phyloP scores from a whole-genome alignment of 2,329 filamentous ascomycete genomes.

The Mycosphaerelloides madeirae region DNA sequence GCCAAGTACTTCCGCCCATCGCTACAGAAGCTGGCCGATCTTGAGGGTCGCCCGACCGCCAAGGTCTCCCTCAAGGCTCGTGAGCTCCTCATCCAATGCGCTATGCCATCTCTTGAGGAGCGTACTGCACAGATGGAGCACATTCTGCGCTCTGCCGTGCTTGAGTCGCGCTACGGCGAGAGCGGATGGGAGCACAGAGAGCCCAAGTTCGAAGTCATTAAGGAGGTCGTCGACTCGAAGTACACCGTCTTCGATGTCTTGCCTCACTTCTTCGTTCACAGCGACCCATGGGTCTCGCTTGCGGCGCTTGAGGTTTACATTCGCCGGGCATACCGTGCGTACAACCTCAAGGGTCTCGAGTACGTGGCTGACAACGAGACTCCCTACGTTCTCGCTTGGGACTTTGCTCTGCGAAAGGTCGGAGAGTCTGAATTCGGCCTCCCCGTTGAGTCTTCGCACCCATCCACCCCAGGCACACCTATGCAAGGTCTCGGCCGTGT shows the following conservation, averaged over 20 bases:
- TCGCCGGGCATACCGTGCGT: constrained; percentile 93
- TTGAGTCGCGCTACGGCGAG: constrained; percentile 96
- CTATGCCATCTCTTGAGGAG: constrained; percentile 92
- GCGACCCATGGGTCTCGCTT: constrained; percentile 88
- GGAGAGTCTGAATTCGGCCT: constrained; percentile 86
- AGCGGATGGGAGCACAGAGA: constrained; percentile 94
- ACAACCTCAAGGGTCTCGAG: constrained; percentile 81
- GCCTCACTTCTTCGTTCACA: constrained; percentile 89
- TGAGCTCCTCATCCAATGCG: constrained; percentile 95
- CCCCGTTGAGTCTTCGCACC: constrained; percentile 70
- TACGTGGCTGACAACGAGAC: constrained; percentile 76
- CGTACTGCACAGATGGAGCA: constrained; percentile 96
- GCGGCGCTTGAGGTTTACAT: constrained; percentile 95
- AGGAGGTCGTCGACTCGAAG: constrained; percentile 97
- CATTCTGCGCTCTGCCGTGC: constrained; percentile 89
- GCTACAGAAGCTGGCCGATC: constrained; percentile 81
- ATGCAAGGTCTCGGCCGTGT: constrained; percentile 70
- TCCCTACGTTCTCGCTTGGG: constrained; percentile 82
- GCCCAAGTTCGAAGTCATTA: constrained; percentile 83
- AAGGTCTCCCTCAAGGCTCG: constrained; percentile 97
- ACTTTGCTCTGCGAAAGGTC: constrained; percentile 90
- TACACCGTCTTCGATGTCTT: constrained; percentile 97
- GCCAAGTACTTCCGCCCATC: constrained; percentile 79
- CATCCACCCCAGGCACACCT: constrained; percentile 64
- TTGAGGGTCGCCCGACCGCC: constrained; percentile 78